phyloP scores from a whole-genome alignment of 805 yeast species.

The Nakazawaea laoshanensis region DNA sequence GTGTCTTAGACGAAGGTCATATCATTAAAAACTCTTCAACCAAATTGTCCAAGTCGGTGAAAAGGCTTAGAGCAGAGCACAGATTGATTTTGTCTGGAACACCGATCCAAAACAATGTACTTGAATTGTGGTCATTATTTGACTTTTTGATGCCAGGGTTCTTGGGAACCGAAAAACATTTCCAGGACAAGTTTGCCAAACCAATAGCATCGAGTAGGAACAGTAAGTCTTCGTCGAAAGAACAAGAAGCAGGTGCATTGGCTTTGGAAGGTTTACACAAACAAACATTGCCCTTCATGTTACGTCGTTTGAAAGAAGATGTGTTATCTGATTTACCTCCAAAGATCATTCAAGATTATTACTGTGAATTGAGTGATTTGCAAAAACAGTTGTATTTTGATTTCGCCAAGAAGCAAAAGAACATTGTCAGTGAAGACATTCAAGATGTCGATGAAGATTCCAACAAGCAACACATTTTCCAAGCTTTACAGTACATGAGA shows the following conservation, averaged over 20 bases:
- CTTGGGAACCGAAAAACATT: constrained; percentile 87
- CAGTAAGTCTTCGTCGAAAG: constrained; percentile 81
- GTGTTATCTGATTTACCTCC: constrained; percentile 96
- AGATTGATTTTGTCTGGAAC: constrained; percentile 91
- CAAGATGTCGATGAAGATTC: constrained; percentile 26
- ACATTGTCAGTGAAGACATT: constrained; percentile 58
- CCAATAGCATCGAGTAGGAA: constrained; percentile 94
- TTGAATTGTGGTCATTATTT: constrained; percentile 95
- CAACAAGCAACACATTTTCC: constrained; percentile 87
- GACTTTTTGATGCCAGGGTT: constrained; percentile 99
- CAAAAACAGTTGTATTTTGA: constrained; percentile 85
- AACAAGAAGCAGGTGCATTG: constrained; percentile 94
- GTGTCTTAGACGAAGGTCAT: constrained; percentile 97
- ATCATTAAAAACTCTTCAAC: constrained; percentile 89
- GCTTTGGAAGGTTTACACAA: constrained; percentile 95
- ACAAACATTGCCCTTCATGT: constrained; percentile 92
- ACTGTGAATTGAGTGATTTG: constrained; percentile 88
- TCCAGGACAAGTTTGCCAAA: constrained; percentile 93
- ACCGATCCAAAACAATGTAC: constrained; percentile 94
- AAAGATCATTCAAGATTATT: constrained; percentile 95
- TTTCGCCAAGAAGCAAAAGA: constrained; percentile 80
- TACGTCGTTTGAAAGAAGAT: constrained; percentile 92
- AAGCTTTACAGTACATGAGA: constrained; percentile 94
- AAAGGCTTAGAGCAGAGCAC: constrained; percentile 76
- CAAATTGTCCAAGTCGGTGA: constrained; percentile 83